Evolutionary conservation across 2,329 filamentous ascomycete genomes (phyloP), one percentile per base, ranked within the genome.

Genomic region (Thelonectria discophora): DNA sequence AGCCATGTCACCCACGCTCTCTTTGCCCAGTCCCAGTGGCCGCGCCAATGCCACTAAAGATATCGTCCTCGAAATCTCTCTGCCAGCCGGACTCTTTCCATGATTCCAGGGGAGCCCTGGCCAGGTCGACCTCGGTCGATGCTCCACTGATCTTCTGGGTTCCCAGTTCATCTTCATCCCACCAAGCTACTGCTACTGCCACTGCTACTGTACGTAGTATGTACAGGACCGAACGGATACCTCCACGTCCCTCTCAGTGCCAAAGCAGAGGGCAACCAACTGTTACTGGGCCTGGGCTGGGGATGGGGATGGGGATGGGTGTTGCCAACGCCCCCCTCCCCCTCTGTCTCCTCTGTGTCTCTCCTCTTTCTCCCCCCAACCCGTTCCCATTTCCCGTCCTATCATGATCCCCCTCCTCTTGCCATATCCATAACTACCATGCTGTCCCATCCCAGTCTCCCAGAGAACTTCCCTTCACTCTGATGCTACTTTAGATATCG

Each of bases 121-220:
- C 53, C 52, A 53, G 21, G 30, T 60, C 62, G 61, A 61, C 68
- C 68, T 70, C 68, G 68, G 66, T 67, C 68, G 68, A 70, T 68
- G 60, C 68, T 66, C 68, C 68, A 66, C 66, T 66, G 68, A 70
- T 70, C 68, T 65, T 42, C 54, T 50, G 17, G 54, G 54, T 50
- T 70, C 66, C 63, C 61, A 60, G 55, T 66, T 67, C 60, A 58
- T 64, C 51, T 58, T 60, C 60, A 56, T 56, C 52, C 54, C 54
- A 39, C 43, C 54, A 37, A 43, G 37, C 46, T 37, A 10, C 46
- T 37, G 24, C 43, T 3, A 18, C 24, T 24, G 24, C 24, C 7
- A 24, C 24, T 24, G 24, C 7, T 7, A n/a, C 21, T 48, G 5
- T 18, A 45, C 42, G 5, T n/a, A n/a, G n/a, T 45, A 21, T 46